A percentile compares a stretch with the other conserved stretches of the same genome.
These are phyloP conservation scores for Aspergillus amoenus DNA, from an alignment of 2,329 filamentous ascomycete genomes.

Conservation along the genomic window DNA sequence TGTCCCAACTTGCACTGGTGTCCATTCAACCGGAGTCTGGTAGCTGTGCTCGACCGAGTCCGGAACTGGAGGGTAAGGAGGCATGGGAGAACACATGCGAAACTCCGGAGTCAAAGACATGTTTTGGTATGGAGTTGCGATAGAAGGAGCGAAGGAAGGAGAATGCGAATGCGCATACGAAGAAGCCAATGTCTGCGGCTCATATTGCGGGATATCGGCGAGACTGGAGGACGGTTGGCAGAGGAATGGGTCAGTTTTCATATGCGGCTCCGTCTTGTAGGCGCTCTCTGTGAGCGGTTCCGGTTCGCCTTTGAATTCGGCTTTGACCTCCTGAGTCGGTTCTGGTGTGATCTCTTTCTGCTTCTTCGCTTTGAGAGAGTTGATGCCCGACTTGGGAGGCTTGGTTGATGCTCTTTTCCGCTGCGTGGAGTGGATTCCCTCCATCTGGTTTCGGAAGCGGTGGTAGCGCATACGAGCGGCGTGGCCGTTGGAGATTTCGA, in stretches of 20 bases:
- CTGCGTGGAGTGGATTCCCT: conserved; percentile 37
- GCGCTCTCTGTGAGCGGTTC: background rate
- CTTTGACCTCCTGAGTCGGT: conserved; percentile 17
- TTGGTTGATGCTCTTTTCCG: conserved; percentile 29
- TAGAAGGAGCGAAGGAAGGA: conserved; percentile 9
- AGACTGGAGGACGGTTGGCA: conserved; percentile 8
- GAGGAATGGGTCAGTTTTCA: conserved; percentile 25
- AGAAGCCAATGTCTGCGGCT: conserved; percentile 1
- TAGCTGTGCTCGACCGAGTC: background rate
- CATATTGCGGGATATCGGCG: conserved; percentile 14
- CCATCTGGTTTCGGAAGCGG: conserved; percentile 55
- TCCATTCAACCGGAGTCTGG: conserved; percentile 18
- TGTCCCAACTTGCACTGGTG: conserved; percentile 25
- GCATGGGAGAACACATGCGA: conserved; percentile 11
- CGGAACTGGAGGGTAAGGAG: background rate
- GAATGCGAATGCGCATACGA: background rate
- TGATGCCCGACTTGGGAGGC: conserved; percentile 14
- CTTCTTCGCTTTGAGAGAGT: conserved; percentile 13
- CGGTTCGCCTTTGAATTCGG: conserved; percentile 7
- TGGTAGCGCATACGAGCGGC: conserved; percentile 59
- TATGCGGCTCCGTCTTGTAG: conserved; percentile 3
- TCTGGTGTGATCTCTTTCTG: conserved; percentile 11
- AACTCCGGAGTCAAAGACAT: conserved; percentile 14
- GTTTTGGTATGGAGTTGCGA: conserved; percentile 12
- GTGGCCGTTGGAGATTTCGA: conserved; percentile 57